phyloP scores from a whole-genome alignment of 2,329 filamentous ascomycete species.

The Stenocarpella maydis region DNA sequence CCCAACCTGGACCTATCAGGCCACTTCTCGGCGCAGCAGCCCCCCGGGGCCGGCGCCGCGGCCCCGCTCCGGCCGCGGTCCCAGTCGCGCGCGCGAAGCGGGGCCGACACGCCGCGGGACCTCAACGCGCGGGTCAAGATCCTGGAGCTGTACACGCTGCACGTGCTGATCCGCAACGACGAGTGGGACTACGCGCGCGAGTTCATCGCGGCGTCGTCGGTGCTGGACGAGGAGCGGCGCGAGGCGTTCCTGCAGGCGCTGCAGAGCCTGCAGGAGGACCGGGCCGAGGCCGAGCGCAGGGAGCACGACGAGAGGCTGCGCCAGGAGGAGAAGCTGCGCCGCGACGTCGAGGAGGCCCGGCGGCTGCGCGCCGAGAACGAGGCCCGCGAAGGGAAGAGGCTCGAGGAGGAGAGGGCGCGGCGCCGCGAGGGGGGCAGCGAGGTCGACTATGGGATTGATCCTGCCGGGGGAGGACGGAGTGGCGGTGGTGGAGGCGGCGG shows the following conservation, averaged over 20 bases:
- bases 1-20: slow-evolving; percentile 77
- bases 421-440: slow-evolving; percentile 60
- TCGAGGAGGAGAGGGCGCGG: slow-evolving; percentile 62
- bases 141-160: slow-evolving; percentile 92
- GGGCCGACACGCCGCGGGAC: slow-evolving; percentile 84
- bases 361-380: slow-evolving; percentile 66
- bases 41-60: slow-evolving; percentile 26
- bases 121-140: slow-evolving; percentile 88
- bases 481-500: slow-evolving; percentile 34
- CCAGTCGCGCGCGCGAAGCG: slow-evolving; percentile 60
- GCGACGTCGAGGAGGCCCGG: slow-evolving; percentile 65
- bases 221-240: slow-evolving; percentile 90
- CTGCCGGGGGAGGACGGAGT: slow-evolving; percentile 38
- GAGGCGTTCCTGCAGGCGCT: slow-evolving; percentile 90
- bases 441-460: slow-evolving; percentile 74
- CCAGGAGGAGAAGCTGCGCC: slow-evolving; percentile 65
- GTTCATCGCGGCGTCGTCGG: slow-evolving; percentile 85
- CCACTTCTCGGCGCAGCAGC: slow-evolving; percentile 61
- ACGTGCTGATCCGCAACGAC: slow-evolving; percentile 90
- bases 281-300: slow-evolving; percentile 72
- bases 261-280: slow-evolving; percentile 84
- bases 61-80: slow-evolving; percentile 51
- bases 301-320: slow-evolving; percentile 66
- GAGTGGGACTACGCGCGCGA: slow-evolving; percentile 96
- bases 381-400: slow-evolving; percentile 58